Evolutionary conservation across 129 eudicot genomes (phyloP), one percentile per base, ranked within the genome.

Genomic region (Daucus carota): DNA sequence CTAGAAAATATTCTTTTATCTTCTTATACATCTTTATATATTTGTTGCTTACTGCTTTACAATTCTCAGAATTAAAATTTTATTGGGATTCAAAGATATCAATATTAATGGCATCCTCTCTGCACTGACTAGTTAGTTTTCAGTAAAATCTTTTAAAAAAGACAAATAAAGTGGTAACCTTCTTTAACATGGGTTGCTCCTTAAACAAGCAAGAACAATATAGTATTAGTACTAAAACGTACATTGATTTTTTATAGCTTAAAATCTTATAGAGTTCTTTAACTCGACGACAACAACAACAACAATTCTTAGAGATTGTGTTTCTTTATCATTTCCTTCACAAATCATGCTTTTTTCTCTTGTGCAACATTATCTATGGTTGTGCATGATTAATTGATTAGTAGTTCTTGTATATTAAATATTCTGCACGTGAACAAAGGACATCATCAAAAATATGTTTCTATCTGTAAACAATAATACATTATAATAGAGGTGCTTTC

Each of bases 31-130:
- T 28, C 41, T 24, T 41, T 78, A 26, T 40, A 32, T 28, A n/a
- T 48, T 41, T 75, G 45, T 73, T 33, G 77, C 20, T 24, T n/a
- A 74, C 40, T 33, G 47, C 60, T 74, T 22, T 40, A n/a, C 3
- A 50, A 33, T 36, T 22, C n/a, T 46, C 33, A 48, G 66, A 40
- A 74, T 48, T 36, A 70, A 8, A 41, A 33, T 59, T 31, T 17
- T 3, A 50, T 74, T 5, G 31, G 50, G 24, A 50, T 33, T 15
- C 42, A 74, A 48, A 74, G 22, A 40, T 38, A 15, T 36, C 52
- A 38, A 40, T 38, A 15, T 36, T 40, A 38, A 59, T 75, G 48
- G 14, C 48, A 52, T 34, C 34, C 57, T 43, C 31, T 72, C 31
- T 14, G 47, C 24, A 41, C 36, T 43, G 29, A 47, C 0, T n/a